Evolutionary conservation across 768 basidiomycete genomes (phyloP), one percentile per base, ranked within the genome.

Genomic region (Xerocomellus chrysenteron): DNA sequence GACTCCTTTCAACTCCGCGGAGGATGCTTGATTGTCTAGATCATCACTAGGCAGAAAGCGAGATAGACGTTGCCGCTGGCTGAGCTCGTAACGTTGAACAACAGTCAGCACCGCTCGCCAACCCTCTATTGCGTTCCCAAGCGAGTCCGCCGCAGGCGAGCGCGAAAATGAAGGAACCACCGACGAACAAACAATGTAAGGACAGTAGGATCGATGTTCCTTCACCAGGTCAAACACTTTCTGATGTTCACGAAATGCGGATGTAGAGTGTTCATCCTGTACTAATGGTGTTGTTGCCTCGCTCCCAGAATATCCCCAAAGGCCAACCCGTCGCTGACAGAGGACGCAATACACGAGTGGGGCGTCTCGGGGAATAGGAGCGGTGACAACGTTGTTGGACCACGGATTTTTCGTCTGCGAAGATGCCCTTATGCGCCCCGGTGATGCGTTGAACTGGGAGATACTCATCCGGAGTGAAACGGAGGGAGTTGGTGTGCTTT

Each of bases 131-230:
- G 54, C 61, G 9, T 43, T 62, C 36, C 55, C 59, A 39, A 74
- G 73, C 19, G 75, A 62, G 37, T 52, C 50, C 47, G n/a, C 21
- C 41, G 48, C 16, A 49, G 51, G 54, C 13, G 62, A 65, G 14
- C 64, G 66, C 12, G 83, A 79, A 10, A 84, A 68, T 3, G 83
- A 80, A 5, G 87, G 87, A 12, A 90, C 75, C 2, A 76, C 65
- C 3, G 87, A 90, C 8, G 88, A 88, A 14, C 81, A 80, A 36
- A 87, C 84, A 30, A 90, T 81, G 58, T 91, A 93, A n/a, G 91
- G 91, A 61, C 92, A 93, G 62, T 89, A 91, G 3, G 88, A 87
- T 28, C 91, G 81, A 67, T 93, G 92, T 69, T 94, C 91, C 64
- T 85, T 87, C 46, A 92, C 69, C 37, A 92, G 65, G 67, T 94